Base-by-base conservation (phyloP, 495 filamentous ascomycete genomes). In the Xylaria grammica region DNA sequence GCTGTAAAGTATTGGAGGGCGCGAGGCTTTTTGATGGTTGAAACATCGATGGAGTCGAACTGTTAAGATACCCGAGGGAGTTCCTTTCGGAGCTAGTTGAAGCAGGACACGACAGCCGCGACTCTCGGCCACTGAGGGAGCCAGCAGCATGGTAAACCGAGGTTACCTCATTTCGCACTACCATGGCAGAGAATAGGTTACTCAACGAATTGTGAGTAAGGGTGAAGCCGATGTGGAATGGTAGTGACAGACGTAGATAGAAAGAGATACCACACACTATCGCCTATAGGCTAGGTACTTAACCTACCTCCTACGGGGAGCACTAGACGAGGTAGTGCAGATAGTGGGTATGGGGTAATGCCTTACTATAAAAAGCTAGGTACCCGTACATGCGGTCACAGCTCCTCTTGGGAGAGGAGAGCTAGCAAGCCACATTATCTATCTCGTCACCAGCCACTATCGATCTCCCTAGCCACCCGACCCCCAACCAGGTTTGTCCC, bases 1-100 rank as follows among this genome's bases (percentile, higher is more conserved):
- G 34, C 1, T n/a, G 8, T 40, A 34, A 20, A 20, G 9, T 7
- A 24, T 17, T 29, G 26, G 40, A 3, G 27, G 40, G 19, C 38
- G 30, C 48, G 34, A 29, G 7, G 19, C 17, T 29, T 30, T 36
- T 9, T 15, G 62, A 38, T 24, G 20, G n/a, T 42, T 26, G 22
- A 62, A 63, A 19, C 15, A 60, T 65, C 63, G 66, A 65, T 51
- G 63, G 38, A 69, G 52, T 61, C 57, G 62, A 27, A 65, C 48
- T 38, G 60, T 66, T 30, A 69, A 26, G 24, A 69, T 63, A 24
- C 61, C 66, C 53, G 62, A 69, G 50, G 51, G 57, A 9, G 61
- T 66, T 66, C 65, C 65, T 57, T 30, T 66, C 6, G 67, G 60
- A 6, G 69, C 50, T 11, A 26, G 62, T 32, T 52, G 49, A 51